These are phyloP conservation scores for Pseudopyricularia cyperi DNA, from an alignment of 2,329 filamentous ascomycete genomes.

Conservation along the genomic window DNA sequence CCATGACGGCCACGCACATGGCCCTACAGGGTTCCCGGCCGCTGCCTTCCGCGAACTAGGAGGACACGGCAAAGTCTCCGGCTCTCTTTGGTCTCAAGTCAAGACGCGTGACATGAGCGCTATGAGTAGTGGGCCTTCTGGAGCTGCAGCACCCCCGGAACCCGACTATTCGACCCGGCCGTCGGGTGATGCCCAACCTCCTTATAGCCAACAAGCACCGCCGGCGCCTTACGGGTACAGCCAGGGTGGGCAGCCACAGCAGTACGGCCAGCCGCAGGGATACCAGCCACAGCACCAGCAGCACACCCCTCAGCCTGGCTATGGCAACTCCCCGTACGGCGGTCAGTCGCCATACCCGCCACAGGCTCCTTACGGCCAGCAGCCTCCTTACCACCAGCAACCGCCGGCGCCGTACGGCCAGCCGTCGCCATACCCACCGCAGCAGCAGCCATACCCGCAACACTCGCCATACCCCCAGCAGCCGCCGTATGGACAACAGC, in stretches of 20 bases:
- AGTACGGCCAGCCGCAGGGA: conserved; percentile 9
- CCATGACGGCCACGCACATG: conserved; percentile 15
- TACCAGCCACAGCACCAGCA: conserved; percentile 7
- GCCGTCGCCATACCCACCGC: background rate
- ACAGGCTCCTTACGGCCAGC: conserved; percentile 2
- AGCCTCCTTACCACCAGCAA: conserved; percentile 1
- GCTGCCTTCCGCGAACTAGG: conserved; percentile 21
- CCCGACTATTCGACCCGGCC: conserved; percentile 8
- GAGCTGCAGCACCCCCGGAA: conserved; percentile 20
- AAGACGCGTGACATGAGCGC: conserved; percentile 43
- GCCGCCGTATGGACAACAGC: conserved; percentile 6
- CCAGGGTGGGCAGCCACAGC: conserved; percentile 13
- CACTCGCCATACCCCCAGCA: conserved; percentile 3
- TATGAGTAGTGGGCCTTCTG: conserved; percentile 28
- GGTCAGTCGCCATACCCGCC: background rate
- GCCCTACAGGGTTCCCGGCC: conserved; percentile 7
- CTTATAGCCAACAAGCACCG: conserved; percentile 11
- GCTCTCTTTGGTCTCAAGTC: conserved; percentile 49
- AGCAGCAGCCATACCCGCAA: conserved; percentile 2
- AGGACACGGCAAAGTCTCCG: conserved; percentile 44
- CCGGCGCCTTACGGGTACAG: conserved; percentile 28
- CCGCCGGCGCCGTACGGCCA: conserved; percentile 4
- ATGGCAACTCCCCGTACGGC: background rate
- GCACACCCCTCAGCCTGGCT: conserved; percentile 7
- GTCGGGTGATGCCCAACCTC: conserved; percentile 8